These are phyloP conservation scores for Paracoccidioides lutzii DNA, from an alignment of 2,329 filamentous ascomycete genomes.

Conservation along the genomic window DNA sequence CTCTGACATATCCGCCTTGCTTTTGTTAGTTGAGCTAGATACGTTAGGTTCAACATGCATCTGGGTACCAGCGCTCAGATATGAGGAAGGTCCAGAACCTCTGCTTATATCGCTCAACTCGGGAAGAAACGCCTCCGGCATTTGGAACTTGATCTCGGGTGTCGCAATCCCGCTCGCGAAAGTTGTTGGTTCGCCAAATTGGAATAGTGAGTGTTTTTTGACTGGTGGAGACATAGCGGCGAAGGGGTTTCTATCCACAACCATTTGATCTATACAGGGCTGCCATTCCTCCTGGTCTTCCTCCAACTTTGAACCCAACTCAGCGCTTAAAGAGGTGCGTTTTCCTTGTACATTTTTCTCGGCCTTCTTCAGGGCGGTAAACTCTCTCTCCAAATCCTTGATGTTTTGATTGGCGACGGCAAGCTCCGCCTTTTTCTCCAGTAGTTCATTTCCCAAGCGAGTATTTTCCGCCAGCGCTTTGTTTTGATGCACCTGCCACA, in stretches of 20 bases:
- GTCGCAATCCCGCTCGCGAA: background rate
- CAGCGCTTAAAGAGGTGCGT: background rate
- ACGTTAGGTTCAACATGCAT: background rate
- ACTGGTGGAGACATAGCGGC: background rate
- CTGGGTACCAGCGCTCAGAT: background rate
- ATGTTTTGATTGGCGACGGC: slow-evolving; percentile 2
- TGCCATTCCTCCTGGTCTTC: background rate
- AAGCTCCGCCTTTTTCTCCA: background rate
- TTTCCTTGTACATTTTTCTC: background rate
- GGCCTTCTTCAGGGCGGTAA: background rate
- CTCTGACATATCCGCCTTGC: background rate
- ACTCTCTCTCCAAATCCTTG: slow-evolving; percentile 4
- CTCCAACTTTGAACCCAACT: background rate
- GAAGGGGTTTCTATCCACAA: background rate
- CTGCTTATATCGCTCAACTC: background rate
- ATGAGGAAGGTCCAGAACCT: no score
- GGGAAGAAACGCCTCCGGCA: background rate
- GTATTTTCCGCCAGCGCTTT: slow-evolving; percentile 3
- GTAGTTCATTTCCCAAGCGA: background rate
- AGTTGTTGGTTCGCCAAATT: background rate
- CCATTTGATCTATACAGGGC: background rate
- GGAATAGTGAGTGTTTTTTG: background rate
- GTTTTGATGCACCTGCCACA: slow-evolving; percentile 1
- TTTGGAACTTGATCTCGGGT: background rate
- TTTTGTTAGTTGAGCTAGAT: background rate